Evolutionary conservation across 202 grass and related monocot genomes (phyloP).

Genomic region (Carex sylvatica): DNA sequence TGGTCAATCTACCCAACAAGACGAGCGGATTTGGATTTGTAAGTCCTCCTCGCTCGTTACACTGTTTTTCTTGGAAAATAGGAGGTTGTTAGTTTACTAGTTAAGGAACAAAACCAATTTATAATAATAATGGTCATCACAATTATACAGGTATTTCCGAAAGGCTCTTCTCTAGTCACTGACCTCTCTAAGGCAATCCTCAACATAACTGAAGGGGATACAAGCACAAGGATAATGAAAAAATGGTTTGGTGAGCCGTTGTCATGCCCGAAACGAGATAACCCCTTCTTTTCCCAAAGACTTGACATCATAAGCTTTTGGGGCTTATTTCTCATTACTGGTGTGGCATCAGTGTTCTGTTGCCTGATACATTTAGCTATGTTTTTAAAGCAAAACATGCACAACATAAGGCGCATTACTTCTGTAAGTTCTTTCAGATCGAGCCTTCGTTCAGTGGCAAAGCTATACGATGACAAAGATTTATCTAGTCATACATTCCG

Average conservation of each 20-base stretch:
- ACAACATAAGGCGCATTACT: background rate
- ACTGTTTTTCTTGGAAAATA: background rate
- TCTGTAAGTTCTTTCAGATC: slow-evolving; percentile 11
- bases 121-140: background rate
- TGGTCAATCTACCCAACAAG: slow-evolving; percentile 35
- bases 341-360: slow-evolving; percentile 43
- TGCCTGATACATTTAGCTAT: slow-evolving; percentile 34
- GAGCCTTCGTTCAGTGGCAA: slow-evolving; percentile 25
- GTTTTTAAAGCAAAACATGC: slow-evolving; percentile 29
- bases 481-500: slow-evolving; percentile 51
- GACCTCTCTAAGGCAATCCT: slow-evolving; percentile 75
- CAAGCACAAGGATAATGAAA: slow-evolving; percentile 44
- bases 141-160: slow-evolving; percentile 52
- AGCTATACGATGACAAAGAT: slow-evolving; percentile 49
- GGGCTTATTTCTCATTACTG: slow-evolving; percentile 81
- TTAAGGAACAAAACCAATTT: background rate
- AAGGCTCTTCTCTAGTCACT: slow-evolving; percentile 58
- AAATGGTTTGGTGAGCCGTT: slow-evolving; percentile 60
- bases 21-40: slow-evolving; percentile 80
- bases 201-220: slow-evolving; percentile 51
- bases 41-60: background rate
- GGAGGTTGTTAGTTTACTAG: no score
- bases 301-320: slow-evolving; percentile 61
- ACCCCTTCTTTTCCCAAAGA: slow-evolving; percentile 41
- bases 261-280: slow-evolving; percentile 28